Percentiles rank a stretch among this genome's conserved stretches.
Evolutionary conservation across 2,329 filamentous ascomycete species (phyloP).

Genomic region (Acrodontium crateriforme): DNA sequence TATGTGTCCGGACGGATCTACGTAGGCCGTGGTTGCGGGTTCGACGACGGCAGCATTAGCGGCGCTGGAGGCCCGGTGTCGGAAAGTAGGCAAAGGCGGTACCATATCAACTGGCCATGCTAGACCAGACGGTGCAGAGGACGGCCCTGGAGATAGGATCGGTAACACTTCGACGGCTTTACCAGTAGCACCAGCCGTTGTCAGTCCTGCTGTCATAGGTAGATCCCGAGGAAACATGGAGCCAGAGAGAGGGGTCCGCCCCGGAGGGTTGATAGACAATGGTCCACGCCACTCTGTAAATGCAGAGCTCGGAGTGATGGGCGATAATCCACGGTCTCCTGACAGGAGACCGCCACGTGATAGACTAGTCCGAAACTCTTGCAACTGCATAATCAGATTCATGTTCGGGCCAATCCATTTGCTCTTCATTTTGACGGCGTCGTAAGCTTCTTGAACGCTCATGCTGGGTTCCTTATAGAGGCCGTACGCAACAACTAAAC

Average conservation of each 20-base stretch:
- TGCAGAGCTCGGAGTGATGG: constrained; percentile 21
- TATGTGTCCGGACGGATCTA: constrained; percentile 22
- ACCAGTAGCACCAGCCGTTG: no score
- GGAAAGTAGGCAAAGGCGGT: no score
- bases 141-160: constrained; percentile 51
- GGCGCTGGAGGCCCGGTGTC: constrained; percentile 24
- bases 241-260: constrained; percentile 1
- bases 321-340: constrained; percentile 18
- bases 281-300: constrained; percentile 20
- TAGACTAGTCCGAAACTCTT: constrained; percentile 52
- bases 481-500: constrained; percentile 74
- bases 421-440: constrained; percentile 66
- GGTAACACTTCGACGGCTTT: no score
- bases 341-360: constrained; percentile 21
- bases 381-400: constrained; percentile 79
- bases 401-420: constrained; percentile 86
- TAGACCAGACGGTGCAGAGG: constrained; percentile 51
- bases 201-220: no score
- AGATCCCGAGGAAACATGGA: constrained; percentile 11
- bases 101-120: no score
- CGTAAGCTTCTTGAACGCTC: constrained; percentile 71
- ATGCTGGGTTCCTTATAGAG: constrained; percentile 64
- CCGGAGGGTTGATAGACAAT: constrained; percentile 12
- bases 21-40: constrained; percentile 34
- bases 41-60: no score